These are phyloP conservation scores for Lepidium aucheri DNA, from an alignment of 345 rosid species.

Conservation along the genomic window DNA sequence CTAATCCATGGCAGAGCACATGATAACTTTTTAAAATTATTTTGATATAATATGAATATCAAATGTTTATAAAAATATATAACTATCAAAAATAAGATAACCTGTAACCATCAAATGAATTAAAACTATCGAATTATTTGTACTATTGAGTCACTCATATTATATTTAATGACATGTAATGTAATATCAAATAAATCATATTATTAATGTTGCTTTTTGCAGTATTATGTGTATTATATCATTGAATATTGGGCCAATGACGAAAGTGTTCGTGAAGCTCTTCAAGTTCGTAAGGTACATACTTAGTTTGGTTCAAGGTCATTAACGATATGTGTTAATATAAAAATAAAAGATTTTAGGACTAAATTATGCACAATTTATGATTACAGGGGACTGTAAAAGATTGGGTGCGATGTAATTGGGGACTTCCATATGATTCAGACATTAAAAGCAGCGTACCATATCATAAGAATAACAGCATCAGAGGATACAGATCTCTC, in stretches of 20 bases:
- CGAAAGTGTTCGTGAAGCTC: slow-evolving; percentile 17
- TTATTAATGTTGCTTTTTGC: neutral
- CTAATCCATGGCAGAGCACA: too few species aligned
- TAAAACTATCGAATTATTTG: too few species aligned
- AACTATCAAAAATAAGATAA: too few species aligned
- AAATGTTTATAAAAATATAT: too few species aligned
- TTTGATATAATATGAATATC: too few species aligned
- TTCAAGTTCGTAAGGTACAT: slow-evolving; percentile 12
- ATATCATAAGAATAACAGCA: neutral
- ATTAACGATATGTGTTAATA: neutral
- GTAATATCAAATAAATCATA: too few species aligned
- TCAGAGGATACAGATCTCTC: slow-evolving; percentile 12
- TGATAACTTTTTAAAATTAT: too few species aligned
- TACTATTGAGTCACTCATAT: too few species aligned
- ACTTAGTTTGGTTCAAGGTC: neutral
- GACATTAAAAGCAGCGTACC: neutral
- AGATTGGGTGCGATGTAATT: neutral
- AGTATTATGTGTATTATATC: slow-evolving; percentile 12
- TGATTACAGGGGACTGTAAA: slow-evolving; percentile 2
- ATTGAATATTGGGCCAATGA: slow-evolving; percentile 16
- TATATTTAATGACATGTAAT: too few species aligned
- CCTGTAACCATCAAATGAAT: too few species aligned
- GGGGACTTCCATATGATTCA: neutral
- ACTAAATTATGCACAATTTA: neutral
- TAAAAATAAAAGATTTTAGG: too few species aligned